Percentiles rank a stretch among this genome's conserved stretches.
Evolutionary conservation across 2,329 filamentous ascomycete genomes (phyloP).

Genomic region (Colletotrichum spaethianum): DNA sequence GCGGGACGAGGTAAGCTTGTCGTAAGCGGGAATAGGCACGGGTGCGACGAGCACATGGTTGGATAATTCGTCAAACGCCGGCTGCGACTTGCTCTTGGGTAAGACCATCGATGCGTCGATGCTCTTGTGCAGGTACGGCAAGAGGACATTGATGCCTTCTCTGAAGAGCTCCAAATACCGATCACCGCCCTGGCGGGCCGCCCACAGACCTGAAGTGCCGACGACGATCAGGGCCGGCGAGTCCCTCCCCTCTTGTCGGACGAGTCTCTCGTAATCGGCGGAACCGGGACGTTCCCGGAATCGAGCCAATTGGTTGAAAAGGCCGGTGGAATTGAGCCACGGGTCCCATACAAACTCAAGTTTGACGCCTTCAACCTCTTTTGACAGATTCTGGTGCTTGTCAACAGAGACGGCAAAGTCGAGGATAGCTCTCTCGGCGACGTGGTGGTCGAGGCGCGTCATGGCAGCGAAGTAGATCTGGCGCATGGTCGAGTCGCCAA

Average conservation of each 20-base stretch:
- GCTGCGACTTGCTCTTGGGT: constrained; percentile 23
- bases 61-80: constrained; percentile 34
- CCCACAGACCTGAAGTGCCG: constrained; percentile 69
- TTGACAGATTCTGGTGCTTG: constrained; percentile 36
- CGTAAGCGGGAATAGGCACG: constrained; percentile 60
- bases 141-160: constrained; percentile 60
- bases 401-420: constrained; percentile 37
- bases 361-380: constrained; percentile 34
- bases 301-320: constrained; percentile 34
- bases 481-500: constrained; percentile 72
- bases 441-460: constrained; percentile 34
- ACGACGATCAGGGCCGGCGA: constrained; percentile 64
- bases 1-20: constrained; percentile 57
- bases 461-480: constrained; percentile 70
- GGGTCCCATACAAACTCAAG: constrained; percentile 71
- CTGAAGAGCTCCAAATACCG: constrained; percentile 62
- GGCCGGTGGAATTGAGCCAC: constrained; percentile 64
- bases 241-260: constrained; percentile 28
- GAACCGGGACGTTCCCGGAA: constrained; percentile 38
- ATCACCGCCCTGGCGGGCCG: constrained; percentile 64
- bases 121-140: constrained; percentile 51
- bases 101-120: constrained; percentile 44
- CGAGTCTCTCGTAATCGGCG: constrained; percentile 31
- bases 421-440: constrained; percentile 32
- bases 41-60: constrained; percentile 55